Percentiles rank a stretch among this genome's conserved stretches.
Evolutionary conservation across 75 land plant species (phyloP).

Genomic region (Picea sitchensis): DNA sequence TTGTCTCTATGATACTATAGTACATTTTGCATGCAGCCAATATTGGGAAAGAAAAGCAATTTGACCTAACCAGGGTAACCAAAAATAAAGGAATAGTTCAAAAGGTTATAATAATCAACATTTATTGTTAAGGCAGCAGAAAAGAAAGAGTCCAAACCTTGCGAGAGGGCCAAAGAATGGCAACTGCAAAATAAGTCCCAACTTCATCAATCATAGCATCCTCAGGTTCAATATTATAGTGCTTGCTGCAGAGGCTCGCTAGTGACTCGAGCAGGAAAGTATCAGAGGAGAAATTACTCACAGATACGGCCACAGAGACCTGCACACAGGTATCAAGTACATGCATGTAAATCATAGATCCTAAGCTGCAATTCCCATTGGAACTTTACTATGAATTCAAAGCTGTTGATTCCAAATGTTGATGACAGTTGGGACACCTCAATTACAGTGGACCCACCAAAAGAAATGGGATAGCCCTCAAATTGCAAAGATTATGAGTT

Average conservation of each 20-base stretch:
- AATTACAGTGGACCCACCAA: too few relatives aligned
- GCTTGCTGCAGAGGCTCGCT: constrained; percentile 20
- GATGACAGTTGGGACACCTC: too few relatives aligned
- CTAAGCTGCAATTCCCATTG: background rate
- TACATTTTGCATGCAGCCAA: background rate
- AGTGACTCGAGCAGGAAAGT: constrained; percentile 30
- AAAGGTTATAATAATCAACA: constrained; percentile 2
- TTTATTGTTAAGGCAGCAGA: background rate
- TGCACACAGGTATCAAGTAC: constrained; percentile 10
- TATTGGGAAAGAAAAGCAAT: background rate
- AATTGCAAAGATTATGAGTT: too few relatives aligned
- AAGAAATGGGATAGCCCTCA: too few relatives aligned
- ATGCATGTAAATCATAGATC: background rate
- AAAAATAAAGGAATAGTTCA: background rate
- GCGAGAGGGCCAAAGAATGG: constrained; percentile 64
- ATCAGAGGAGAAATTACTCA: constrained; percentile 4
- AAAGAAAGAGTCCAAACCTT: constrained; percentile 49
- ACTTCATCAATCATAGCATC: constrained; percentile 7
- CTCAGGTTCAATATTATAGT: constrained; percentile 20
- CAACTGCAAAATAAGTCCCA: constrained; percentile 69
- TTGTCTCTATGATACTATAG: background rate
- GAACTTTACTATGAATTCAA: background rate
- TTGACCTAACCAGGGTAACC: background rate
- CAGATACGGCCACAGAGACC: constrained; percentile 51
- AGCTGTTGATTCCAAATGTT: too few relatives aligned